Evolutionary conservation across 2,329 filamentous ascomycete species (phyloP), one percentile per base, ranked within the genome.

Genomic region (Aureobasidium namibiae): DNA sequence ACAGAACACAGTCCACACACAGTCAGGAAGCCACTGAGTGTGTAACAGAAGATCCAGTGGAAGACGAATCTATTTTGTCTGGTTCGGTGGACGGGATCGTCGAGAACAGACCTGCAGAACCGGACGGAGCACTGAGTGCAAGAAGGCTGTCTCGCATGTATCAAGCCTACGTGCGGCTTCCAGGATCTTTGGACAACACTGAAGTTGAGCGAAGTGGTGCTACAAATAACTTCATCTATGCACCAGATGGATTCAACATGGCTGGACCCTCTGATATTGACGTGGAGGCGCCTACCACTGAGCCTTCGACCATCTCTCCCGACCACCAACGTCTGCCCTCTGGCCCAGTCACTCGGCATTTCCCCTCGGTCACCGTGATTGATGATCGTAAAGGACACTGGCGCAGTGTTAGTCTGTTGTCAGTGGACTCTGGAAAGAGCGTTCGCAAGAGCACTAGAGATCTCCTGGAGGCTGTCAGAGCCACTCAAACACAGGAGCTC

Each of bases 361-460:
- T 65, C 46, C 68, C 67, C 13, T 70, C 67, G 16, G 68, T 68
- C 10, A 70, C 68, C 1, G 67, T 70, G 1, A 58, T 70, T 8
- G 68, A 71, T 54, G 69, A 71, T 52, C 62, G 67, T 14, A 67
- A 68, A 46, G 67, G 69, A 9, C 64, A 69, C 45, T 64, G 60
- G 61, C 61, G 66, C 1, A 67, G 65, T 56, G 61, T 70, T 18
- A 67, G 64, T 18, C 57, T 69, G 44, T 64, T 69, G 24, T 67
- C 66, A 11, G 64, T 65, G 21, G 60, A 60, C 11, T 61, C 61
- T 29, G 50, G 54, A 23, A 61, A 56, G 45, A 61, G 53, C 36
- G 29, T 61, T 14, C 44, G 61, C 8, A 50, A 49, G 39, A 63
- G 62, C 53, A 63, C 62, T 9, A 59, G 45, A n/a, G 60, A 62